Base-by-base conservation (phyloP, 139 green algal species). In the Zygnema circumcarinatum region DNA sequence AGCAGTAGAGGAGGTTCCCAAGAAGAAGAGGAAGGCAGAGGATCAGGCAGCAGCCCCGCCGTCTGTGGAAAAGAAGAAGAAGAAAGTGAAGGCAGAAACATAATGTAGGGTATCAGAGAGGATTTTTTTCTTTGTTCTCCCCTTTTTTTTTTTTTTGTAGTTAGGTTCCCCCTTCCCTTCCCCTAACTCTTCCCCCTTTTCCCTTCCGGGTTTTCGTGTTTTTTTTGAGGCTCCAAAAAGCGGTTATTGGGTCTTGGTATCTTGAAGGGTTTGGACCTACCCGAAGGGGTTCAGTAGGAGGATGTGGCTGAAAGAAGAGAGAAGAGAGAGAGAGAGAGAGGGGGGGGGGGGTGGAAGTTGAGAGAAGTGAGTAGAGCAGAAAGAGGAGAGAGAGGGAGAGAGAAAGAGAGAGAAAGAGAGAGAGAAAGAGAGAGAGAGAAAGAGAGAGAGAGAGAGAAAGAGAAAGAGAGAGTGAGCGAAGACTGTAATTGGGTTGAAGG, bases 31-130 rank as follows among this genome's bases (percentile, higher is more conserved):
- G 41, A 54, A 47, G 47, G 38, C 7, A n/a, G 22, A 79, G 0
- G 72, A 74, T 56, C 52, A 89, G 31, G 31, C 69, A 1, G 83
- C 29, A 75, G 69, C 35, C 36, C 31, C 38, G 21, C 35, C 32
- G 21, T n/a, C 69, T 1, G 32, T n/a, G 38, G 83, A 81, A 22
- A 88, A 88, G 83, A 88, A 88, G 83, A 83, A 88, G 40, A 88
- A 88, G 83, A 88, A 88, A 56, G 21, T 62, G 38, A 88, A 88
- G 83, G 16, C 47, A 62, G 47, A 62, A 7, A 62, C 7, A 16
- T 62, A 62, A 16, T 62, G 16, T 25, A 62, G 47, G 7, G 16
- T 16, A 16, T 62, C 47, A 25, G 47, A 62, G 7, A 62, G 16
- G 7, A 62, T 7, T 62, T 62, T 62, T 62, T 62, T 62, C 16